These are phyloP conservation scores for Aspergillus pseudotamarii DNA, from an alignment of 2,329 filamentous ascomycete genomes.

Conservation along the genomic window DNA sequence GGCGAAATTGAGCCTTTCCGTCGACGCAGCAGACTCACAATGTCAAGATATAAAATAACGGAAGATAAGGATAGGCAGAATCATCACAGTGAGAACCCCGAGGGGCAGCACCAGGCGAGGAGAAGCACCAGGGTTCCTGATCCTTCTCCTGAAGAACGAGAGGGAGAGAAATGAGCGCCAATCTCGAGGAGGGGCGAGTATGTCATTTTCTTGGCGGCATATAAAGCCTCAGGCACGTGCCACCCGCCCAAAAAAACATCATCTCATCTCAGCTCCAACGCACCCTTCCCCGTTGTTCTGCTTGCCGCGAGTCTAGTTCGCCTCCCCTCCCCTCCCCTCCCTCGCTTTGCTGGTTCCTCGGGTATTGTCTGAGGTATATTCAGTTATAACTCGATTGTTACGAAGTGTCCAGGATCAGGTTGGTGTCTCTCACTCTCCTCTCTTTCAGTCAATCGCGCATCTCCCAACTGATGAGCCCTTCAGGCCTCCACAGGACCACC, in stretches of 20 bases:
- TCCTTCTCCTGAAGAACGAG: slow-evolving; percentile 21
- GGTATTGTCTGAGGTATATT: slow-evolving; percentile 1
- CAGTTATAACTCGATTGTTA: neutral
- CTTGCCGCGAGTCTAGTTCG: slow-evolving; percentile 18
- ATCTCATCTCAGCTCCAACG: slow-evolving; percentile 28
- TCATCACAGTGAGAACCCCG: slow-evolving; percentile 15
- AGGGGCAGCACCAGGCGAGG: slow-evolving; percentile 19
- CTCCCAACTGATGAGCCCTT: slow-evolving; percentile 12
- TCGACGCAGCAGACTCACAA: neutral
- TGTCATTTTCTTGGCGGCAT: slow-evolving; percentile 27
- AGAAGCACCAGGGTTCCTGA: slow-evolving; percentile 23
- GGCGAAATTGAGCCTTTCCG: neutral
- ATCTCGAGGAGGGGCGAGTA: slow-evolving; percentile 21
- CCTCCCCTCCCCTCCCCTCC: slow-evolving; percentile 6
- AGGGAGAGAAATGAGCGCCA: slow-evolving; percentile 12
- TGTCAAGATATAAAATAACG: neutral
- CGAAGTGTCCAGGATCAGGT: slow-evolving; percentile 10
- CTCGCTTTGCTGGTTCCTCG: slow-evolving; percentile 7
- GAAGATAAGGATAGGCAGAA: neutral
- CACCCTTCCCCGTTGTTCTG: slow-evolving; percentile 22
- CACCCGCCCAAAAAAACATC: slow-evolving; percentile 29
- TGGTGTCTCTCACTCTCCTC: neutral
- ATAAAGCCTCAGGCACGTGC: slow-evolving; percentile 30
- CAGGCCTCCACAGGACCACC: slow-evolving; percentile 12
- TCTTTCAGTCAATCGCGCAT: slow-evolving; percentile 11